Base-by-base conservation (phyloP, 164 flowering plant species). In the Berberis thunbergii region DNA sequence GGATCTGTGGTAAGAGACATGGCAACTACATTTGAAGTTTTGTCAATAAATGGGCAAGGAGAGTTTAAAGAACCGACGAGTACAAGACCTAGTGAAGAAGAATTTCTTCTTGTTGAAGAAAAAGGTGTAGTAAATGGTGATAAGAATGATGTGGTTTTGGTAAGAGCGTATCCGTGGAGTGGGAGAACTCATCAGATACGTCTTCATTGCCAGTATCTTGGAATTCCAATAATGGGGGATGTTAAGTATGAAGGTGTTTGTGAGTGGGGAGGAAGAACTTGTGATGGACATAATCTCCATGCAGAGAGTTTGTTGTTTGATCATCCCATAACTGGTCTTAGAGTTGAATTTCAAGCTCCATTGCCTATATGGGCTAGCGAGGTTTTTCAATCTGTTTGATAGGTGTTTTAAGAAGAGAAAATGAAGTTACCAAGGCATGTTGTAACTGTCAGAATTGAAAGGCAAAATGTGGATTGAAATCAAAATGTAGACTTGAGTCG, bases 171-270 rank as follows among this genome's bases (percentile, higher is more conserved):
- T 63, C 99, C 97, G 26, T 72, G 65, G 13, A 94, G 96, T 69
- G 99, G 99, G 57, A 84, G 93, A 76, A 91, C 99, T 0, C 99
- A 94, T 77, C 99, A 94, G 76, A 94, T 94, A 56, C 92, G 99
- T 2, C 69, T 94, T 74, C 99, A 94, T 67, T 89, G 96, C 67
- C 97, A 87, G 75, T 83, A 85, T 68, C 90, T 94, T 61, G 96
- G 97, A 4, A 85, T 94, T 60, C 72, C 99, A 4, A 84, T 94
- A 42, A 77, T 77, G 73, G 99, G 99, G 40, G 97, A 94, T 79
- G 99, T 91, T 67, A 94, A 87, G 69, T 94, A 94, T 71, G 87
- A 83, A 64, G 99, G 99, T 57, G 86, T 82, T 39, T 54, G 72
- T 73, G 87, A 89, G 63, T 91, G 96, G 95, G 75, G 80, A 44